A percentile compares a stretch with the other conserved stretches of the same genome.
phyloP scores from a whole-genome alignment of 1,139 yeast genomes.

The Lodderomyces beijingensis region DNA sequence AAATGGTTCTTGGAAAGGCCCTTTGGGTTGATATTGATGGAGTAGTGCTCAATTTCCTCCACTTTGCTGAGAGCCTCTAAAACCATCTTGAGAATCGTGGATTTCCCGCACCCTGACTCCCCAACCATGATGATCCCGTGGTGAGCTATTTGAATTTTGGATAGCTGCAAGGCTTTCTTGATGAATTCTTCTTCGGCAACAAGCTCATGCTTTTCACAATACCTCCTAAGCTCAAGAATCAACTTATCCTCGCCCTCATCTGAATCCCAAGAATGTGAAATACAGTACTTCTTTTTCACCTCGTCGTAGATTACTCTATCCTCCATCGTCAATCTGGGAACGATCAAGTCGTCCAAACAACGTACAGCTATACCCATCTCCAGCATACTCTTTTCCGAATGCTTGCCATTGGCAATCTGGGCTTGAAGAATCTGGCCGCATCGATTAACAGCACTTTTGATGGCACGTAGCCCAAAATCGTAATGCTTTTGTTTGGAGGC shows the following conservation, averaged over 20 bases:
- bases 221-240: slow-evolving; percentile 15
- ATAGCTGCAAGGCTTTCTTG: slow-evolving; percentile 58
- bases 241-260: slow-evolving; percentile 15
- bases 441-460: slow-evolving; percentile 59
- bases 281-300: too few species aligned
- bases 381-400: not conserved
- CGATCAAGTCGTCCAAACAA: slow-evolving; percentile 55
- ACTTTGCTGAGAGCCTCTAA: slow-evolving; percentile 38
- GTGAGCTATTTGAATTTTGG: slow-evolving; percentile 58
- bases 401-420: not conserved
- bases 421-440: slow-evolving; percentile 41
- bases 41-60: slow-evolving; percentile 34
- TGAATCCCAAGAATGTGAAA: slow-evolving; percentile 11
- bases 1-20: slow-evolving; percentile 62
- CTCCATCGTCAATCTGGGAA: slow-evolving; percentile 57
- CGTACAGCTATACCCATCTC: slow-evolving; percentile 36
- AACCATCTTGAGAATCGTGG: slow-evolving; percentile 50
- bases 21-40: slow-evolving; percentile 66
- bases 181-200: slow-evolving; percentile 39
- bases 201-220: slow-evolving; percentile 19
- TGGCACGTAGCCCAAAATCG: slow-evolving; percentile 84
- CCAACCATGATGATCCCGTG: slow-evolving; percentile 87
- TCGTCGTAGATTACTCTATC: slow-evolving; percentile 8
- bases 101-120: slow-evolving; percentile 70
- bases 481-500: slow-evolving; percentile 67